These are phyloP conservation scores for Dillenia suffruticosa DNA, from an alignment of 164 flowering plant genomes.

Conservation along the genomic window DNA sequence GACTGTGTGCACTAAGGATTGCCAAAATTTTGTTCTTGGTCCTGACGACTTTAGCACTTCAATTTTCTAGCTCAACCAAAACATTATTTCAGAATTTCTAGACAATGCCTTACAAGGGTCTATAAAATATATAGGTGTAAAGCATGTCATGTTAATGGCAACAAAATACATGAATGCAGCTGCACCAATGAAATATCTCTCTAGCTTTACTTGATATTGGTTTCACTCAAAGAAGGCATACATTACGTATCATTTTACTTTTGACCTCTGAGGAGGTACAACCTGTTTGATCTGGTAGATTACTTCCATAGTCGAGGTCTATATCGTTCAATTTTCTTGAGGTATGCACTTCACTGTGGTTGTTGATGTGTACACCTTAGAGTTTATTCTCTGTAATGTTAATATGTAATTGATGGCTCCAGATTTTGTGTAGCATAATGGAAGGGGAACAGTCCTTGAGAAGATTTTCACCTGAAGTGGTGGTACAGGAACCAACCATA, in stretches of 20 bases:
- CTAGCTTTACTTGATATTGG: no score
- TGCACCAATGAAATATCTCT: no score
- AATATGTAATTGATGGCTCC: slow-evolving; percentile 1
- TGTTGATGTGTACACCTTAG: background rate
- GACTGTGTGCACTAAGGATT: no score
- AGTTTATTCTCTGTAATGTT: background rate
- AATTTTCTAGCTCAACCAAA: no score
- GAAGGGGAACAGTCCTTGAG: slow-evolving; percentile 75
- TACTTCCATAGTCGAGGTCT: slow-evolving; percentile 80
- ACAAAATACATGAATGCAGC: no score
- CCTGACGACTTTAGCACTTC: no score
- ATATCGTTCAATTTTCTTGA: slow-evolving; percentile 73
- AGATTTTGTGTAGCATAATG: slow-evolving; percentile 69
- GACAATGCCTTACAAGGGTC: no score
- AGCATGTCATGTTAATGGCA: no score
- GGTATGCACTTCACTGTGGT: slow-evolving; percentile 30
- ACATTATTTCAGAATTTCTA: no score
- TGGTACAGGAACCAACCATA: slow-evolving; percentile 48
- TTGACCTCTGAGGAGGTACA: slow-evolving; percentile 52
- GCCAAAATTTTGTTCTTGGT: no score
- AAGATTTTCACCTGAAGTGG: slow-evolving; percentile 71
- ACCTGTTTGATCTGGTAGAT: slow-evolving; percentile 66
- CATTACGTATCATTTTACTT: background rate
- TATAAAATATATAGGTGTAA: no score
- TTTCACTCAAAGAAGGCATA: no score